Conservation (phyloP, 768 basidiomycete genomes). For the Lactifluus echinatus region DNA sequence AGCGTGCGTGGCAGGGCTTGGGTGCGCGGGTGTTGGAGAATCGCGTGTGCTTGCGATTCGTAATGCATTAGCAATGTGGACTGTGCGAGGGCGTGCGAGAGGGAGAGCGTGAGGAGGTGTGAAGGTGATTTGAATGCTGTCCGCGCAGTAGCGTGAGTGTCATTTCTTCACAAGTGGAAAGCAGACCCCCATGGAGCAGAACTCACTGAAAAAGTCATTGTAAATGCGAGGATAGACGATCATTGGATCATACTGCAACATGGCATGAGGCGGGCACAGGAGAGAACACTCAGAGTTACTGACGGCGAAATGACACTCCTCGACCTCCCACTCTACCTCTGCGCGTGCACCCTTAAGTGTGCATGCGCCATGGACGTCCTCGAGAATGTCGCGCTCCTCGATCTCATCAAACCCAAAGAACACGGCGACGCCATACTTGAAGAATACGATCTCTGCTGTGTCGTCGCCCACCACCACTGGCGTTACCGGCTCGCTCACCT, state of each 20-base stretch:
- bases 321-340: constrained; percentile 81
- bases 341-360: constrained; percentile 51
- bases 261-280: background rate
- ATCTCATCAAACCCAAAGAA: constrained; percentile 81
- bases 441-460: constrained; percentile 69
- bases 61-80: constrained; percentile 87
- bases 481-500: constrained; percentile 2
- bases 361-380: constrained; percentile 71
- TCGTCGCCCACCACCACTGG: constrained; percentile 33
- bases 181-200: background rate
- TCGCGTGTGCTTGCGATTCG: constrained; percentile 67
- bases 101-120: constrained; percentile 84
- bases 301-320: constrained; percentile 86
- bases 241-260: constrained; percentile 62
- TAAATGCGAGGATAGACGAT: constrained; percentile 87
- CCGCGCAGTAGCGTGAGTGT: background rate
- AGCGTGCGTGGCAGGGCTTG: constrained; percentile 79
- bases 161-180: background rate
- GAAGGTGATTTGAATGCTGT: constrained; percentile 87
- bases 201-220: constrained; percentile 92
- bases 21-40: constrained; percentile 69
- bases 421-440: constrained; percentile 83
- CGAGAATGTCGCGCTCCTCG: constrained; percentile 76
- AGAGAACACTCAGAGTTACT: constrained; percentile 21
- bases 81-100: constrained; percentile 90